Evolutionary conservation across 164 flowering plant genomes (phyloP).

Genomic region (Vitis vinifera): ASM3070453v1 NC_081811.1:25721501-25722000

Average conservation of each 20-base stretch:
- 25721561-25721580: neutral
- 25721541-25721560: neutral
- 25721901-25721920: neutral
- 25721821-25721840: neutral
- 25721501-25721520: neutral
- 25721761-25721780: neutral
- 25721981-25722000: neutral
- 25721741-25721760: conserved; percentile 2
- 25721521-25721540: neutral
- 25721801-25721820: neutral
- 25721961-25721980: neutral
- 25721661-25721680: neutral
- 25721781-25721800: neutral
- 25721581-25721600: neutral
- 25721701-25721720: neutral
- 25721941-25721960: neutral
- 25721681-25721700: neutral
- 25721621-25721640: neutral
- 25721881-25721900: neutral
- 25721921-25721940: neutral
- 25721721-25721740: neutral
- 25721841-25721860: neutral
- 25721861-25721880: neutral
- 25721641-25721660: neutral
- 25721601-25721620: neutral